Conservation (phyloP, 805 yeast genomes). For the Lipomyces orientalis region DNA sequence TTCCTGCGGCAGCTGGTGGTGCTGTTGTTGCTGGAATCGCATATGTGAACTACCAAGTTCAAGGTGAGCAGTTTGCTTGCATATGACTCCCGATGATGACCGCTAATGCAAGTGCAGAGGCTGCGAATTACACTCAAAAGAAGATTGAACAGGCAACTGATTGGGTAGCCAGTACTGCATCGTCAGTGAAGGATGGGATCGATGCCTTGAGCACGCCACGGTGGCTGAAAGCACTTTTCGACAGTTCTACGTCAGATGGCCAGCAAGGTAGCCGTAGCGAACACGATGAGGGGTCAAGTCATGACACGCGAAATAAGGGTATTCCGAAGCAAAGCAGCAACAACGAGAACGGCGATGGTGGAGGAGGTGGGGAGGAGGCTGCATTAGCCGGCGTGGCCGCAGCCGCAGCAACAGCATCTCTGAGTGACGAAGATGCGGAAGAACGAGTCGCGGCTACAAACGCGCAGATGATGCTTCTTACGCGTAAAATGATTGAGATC, state of each 20-base stretch:
- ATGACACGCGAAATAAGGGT: slow-evolving; percentile 29
- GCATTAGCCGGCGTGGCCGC: slow-evolving; percentile 63
- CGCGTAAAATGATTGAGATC: slow-evolving; percentile 97
- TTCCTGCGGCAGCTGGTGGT: slow-evolving; percentile 87
- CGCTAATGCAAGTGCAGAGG: slow-evolving; percentile 53
- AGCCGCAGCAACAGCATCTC: slow-evolving; percentile 54
- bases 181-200: slow-evolving; percentile 60
- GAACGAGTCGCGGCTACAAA: slow-evolving; percentile 54
- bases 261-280: slow-evolving; percentile 3
- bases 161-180: slow-evolving; percentile 45
- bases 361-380: slow-evolving; percentile 48
- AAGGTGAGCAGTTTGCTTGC: slow-evolving; percentile 43
- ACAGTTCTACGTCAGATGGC: neutral
- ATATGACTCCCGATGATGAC: neutral
- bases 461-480: slow-evolving; percentile 80
- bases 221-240: slow-evolving; percentile 34
- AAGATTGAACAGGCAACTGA: slow-evolving; percentile 65
- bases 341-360: slow-evolving; percentile 40
- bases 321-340: slow-evolving; percentile 5
- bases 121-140: slow-evolving; percentile 71
- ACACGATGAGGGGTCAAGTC: slow-evolving; percentile 12
- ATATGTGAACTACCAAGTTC: slow-evolving; percentile 88
- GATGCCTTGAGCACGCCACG: slow-evolving; percentile 46
- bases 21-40: slow-evolving; percentile 95
- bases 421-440: slow-evolving; percentile 54